Conservation (phyloP, 2,329 filamentous ascomycete genomes). For the Leptographium lundbergii region DNA sequence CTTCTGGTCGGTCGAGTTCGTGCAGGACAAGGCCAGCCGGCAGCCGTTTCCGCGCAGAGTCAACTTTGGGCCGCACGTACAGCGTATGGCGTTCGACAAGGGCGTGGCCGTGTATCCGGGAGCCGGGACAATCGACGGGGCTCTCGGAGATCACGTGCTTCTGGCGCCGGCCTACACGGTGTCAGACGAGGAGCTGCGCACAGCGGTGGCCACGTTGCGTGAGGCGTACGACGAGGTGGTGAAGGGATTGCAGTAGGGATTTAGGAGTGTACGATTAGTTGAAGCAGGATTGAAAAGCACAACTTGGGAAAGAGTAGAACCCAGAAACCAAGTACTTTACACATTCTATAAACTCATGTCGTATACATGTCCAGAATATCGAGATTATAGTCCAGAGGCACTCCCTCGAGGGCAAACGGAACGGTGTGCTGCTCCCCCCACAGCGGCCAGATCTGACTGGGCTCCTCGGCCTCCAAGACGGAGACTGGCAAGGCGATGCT, state of each 20-base stretch:
- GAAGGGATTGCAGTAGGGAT: background rate
- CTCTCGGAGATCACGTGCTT: conserved; percentile 54
- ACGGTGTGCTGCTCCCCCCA: conserved; percentile 6
- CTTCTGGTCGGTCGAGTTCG: conserved; percentile 38
- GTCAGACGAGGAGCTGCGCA: background rate
- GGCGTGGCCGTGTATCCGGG: conserved; percentile 45
- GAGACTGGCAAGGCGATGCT: background rate
- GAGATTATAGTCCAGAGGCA: conserved; percentile 4
- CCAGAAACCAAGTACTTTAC: too few relatives aligned
- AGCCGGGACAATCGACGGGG: conserved; percentile 44
- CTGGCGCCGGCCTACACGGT: conserved; percentile 52
- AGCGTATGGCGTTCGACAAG: conserved; percentile 17
- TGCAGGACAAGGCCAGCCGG: conserved; percentile 18
- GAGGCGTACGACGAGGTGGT: background rate
- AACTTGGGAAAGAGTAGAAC: too few relatives aligned
- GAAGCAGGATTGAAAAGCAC: too few relatives aligned
- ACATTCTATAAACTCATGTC: background rate
- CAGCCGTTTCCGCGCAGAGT: conserved; percentile 18
- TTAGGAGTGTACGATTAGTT: too few relatives aligned
- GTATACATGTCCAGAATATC: conserved; percentile 3
- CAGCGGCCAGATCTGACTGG: conserved; percentile 2
- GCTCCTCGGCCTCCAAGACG: background rate
- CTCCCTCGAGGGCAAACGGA: conserved; percentile 5
- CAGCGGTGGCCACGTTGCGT: background rate
- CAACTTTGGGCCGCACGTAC: conserved; percentile 18